A percentile compares a stretch with the other conserved stretches of the same genome.
phyloP scores from a whole-genome alignment of 768 basidiomycete genomes.

The Tricholoma sp. region DNA sequence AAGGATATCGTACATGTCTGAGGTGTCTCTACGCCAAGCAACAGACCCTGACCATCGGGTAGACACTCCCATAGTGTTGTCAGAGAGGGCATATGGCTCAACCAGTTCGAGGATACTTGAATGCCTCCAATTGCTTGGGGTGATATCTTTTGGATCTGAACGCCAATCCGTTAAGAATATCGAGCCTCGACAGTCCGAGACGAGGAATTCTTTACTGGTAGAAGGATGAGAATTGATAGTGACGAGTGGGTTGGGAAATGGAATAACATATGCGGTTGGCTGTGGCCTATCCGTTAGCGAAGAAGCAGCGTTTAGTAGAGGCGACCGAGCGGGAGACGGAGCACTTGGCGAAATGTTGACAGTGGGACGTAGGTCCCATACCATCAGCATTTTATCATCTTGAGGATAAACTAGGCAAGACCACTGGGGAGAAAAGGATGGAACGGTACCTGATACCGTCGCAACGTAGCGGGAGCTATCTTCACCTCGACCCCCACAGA shows the following conservation, averaged over 20 bases:
- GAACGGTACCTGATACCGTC: conserved; percentile 62
- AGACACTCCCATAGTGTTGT: conserved; percentile 41
- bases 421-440: conserved; percentile 2
- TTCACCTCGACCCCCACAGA: conserved; percentile 68
- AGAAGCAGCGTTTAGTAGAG: conserved; percentile 23
- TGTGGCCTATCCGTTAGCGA: conserved; percentile 44
- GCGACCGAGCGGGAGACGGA: conserved; percentile 26
- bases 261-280: conserved; percentile 72
- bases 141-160: conserved; percentile 54
- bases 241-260: conserved; percentile 67
- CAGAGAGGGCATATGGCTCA: conserved; percentile 60
- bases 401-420: background rate
- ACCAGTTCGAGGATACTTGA: conserved; percentile 65
- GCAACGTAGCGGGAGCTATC: conserved; percentile 72
- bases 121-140: conserved; percentile 53
- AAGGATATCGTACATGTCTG: conserved; percentile 56
- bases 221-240: conserved; percentile 66
- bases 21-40: conserved; percentile 65
- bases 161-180: conserved; percentile 83
- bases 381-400: conserved; percentile 84
- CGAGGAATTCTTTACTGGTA: conserved; percentile 74
- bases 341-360: conserved; percentile 36
- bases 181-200: conserved; percentile 69
- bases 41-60: conserved; percentile 51
- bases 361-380: conserved; percentile 77